A percentile compares a stretch with the other conserved stretches of the same genome.
phyloP scores from a whole-genome alignment of 441 rosid genomes.

The Hura crepitans region DNA sequence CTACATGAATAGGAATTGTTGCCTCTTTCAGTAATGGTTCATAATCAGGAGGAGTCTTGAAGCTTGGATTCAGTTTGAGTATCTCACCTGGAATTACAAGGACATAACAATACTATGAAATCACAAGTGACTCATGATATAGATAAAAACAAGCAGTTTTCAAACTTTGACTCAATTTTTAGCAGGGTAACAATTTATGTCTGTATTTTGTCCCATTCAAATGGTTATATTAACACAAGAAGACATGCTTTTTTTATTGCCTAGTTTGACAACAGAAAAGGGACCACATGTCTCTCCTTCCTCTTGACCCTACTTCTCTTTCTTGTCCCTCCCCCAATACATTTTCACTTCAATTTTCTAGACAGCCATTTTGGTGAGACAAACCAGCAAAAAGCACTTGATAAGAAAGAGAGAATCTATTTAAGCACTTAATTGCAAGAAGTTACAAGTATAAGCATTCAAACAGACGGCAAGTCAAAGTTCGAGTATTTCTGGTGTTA shows the following conservation, averaged over 20 bases:
- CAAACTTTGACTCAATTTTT: not conserved
- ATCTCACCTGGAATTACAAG: slow-evolving; percentile 62
- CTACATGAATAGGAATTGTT: slow-evolving; percentile 67
- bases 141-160: not conserved
- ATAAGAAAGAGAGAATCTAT: too few species aligned
- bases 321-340: not conserved
- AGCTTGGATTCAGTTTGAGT: slow-evolving; percentile 69
- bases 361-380: not conserved
- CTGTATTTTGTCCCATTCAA: not conserved
- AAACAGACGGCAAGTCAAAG: not conserved
- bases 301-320: not conserved
- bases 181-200: not conserved
- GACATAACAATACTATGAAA: not conserved
- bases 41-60: slow-evolving; percentile 77
- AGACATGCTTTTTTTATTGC: not conserved
- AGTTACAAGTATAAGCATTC: not conserved
- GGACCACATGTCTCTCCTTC: not conserved
- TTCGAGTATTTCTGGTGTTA: not conserved
- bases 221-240: not conserved
- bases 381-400: slow-evolving; percentile 1
- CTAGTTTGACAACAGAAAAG: not conserved
- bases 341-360: not conserved
- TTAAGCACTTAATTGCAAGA: not conserved
- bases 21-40: slow-evolving; percentile 79
- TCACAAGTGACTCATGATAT: not conserved